Conservation (phyloP, 2,329 filamentous ascomycete species). For the Curvularia sp. region DNA sequence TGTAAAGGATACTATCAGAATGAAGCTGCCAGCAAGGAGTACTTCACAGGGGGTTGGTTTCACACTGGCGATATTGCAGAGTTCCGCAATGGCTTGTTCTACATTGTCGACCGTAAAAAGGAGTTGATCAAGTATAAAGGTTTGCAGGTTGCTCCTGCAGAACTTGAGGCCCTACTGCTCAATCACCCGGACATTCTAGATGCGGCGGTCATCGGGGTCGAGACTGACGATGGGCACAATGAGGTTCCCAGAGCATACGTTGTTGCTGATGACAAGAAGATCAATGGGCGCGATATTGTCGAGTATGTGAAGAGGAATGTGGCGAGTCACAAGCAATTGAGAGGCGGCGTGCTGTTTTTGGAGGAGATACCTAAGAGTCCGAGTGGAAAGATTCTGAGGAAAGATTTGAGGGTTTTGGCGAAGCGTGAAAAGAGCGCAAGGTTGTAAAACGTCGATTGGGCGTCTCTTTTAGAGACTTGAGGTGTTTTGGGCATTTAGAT, state of each 20-base stretch:
- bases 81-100: conserved; percentile 48
- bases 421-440: conserved; percentile 35
- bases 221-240: conserved; percentile 45
- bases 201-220: conserved; percentile 56
- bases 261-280: conserved; percentile 46
- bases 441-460: neutral
- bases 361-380: conserved; percentile 49
- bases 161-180: conserved; percentile 56
- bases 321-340: conserved; percentile 46
- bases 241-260: conserved; percentile 55
- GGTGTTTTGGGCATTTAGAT: neutral
- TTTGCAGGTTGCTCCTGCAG: conserved; percentile 58
- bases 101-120: conserved; percentile 54
- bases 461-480: neutral
- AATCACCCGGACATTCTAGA: conserved; percentile 53
- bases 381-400: conserved; percentile 48
- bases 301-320: conserved; percentile 44
- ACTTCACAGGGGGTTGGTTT: conserved; percentile 47
- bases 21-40: conserved; percentile 35
- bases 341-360: conserved; percentile 49
- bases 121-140: conserved; percentile 60
- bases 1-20: conserved; percentile 51
- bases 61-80: conserved; percentile 50
- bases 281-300: conserved; percentile 41
- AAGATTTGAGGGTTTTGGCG: conserved; percentile 45